Percentiles rank a stretch among this genome's conserved stretches.
phyloP scores from a whole-genome alignment of 208 protist genomes.

The Crithidia acanthocephali region DNA sequence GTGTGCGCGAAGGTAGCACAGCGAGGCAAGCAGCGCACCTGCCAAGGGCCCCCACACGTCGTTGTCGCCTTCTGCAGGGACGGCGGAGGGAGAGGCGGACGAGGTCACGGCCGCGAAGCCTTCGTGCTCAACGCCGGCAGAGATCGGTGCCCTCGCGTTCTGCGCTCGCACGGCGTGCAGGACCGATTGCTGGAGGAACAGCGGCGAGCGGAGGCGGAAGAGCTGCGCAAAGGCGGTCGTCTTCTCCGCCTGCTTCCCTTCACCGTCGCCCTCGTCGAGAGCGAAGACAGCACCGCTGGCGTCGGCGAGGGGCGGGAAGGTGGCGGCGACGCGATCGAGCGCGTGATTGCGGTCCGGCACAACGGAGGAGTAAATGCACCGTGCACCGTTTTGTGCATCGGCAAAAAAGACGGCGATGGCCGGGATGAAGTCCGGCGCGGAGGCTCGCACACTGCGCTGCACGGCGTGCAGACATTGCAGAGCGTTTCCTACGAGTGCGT shows the following conservation, averaged over 20 bases:
- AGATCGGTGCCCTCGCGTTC: slow-evolving; percentile 4
- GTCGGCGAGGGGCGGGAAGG: slow-evolving; percentile 21
- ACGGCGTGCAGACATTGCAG: slow-evolving; percentile 52
- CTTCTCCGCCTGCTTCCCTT: background rate
- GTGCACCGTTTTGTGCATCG: slow-evolving; percentile 54
- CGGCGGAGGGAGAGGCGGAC: background rate
- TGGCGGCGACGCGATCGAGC: slow-evolving; percentile 26
- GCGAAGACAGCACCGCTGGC: slow-evolving; percentile 16
- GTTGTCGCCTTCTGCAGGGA: background rate
- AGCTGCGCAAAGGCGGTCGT: slow-evolving; percentile 35
- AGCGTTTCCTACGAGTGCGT: slow-evolving; percentile 54
- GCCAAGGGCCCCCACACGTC: slow-evolving; percentile 66
- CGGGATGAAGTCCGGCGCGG: slow-evolving; percentile 68
- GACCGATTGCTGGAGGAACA: slow-evolving; percentile 22
- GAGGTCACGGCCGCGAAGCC: background rate
- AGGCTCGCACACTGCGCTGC: slow-evolving; percentile 39
- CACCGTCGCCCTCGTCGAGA: slow-evolving; percentile 4
- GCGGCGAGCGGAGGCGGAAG: slow-evolving; percentile 31
- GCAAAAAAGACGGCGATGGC: slow-evolving; percentile 66
- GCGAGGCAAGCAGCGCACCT: slow-evolving; percentile 61
- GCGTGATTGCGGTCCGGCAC: slow-evolving; percentile 59
- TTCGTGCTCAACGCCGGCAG: slow-evolving; percentile 4
- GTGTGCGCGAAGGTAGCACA: slow-evolving; percentile 61
- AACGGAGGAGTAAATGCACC: slow-evolving; percentile 65
- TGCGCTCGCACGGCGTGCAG: slow-evolving; percentile 13